phyloP scores from a whole-genome alignment of 139 green algal species.

The Coccomyxa sp. region DNA sequence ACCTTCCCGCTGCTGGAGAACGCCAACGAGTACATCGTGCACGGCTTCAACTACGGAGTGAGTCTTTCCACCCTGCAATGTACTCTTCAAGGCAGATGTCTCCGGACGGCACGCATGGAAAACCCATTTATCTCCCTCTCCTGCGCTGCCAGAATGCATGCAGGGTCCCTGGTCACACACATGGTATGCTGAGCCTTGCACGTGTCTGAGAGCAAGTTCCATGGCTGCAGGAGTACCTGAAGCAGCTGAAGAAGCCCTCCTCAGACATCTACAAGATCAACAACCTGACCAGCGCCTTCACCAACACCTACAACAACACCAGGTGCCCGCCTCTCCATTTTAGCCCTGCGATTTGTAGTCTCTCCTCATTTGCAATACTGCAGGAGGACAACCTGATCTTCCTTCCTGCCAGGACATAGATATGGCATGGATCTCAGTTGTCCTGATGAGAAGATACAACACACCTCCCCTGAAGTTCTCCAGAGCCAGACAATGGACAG shows the following conservation, averaged over 20 bases:
- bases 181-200: no score
- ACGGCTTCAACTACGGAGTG: constrained; percentile 47
- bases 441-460: no score
- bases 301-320: constrained; percentile 45
- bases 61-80: not conserved
- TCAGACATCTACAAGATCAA: constrained; percentile 17
- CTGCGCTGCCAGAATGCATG: no score
- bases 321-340: constrained; percentile 13
- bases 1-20: constrained; percentile 56
- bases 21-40: constrained; percentile 49
- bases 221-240: constrained; percentile 17
- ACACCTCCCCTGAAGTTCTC: no score
- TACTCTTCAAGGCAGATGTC: not conserved
- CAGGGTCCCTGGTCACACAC: no score
- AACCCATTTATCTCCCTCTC: no score
- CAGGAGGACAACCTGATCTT: no score
- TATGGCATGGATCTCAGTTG: no score
- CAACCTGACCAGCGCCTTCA: constrained; percentile 36
- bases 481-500: no score
- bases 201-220: no score
- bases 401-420: not conserved
- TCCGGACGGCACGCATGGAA: not conserved
- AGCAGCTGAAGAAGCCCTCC: not conserved
- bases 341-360: no score
- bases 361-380: no score